Evolutionary conservation across 2,329 filamentous ascomycete genomes (phyloP).

Genomic region (Zymoseptoria tritici): DNA sequence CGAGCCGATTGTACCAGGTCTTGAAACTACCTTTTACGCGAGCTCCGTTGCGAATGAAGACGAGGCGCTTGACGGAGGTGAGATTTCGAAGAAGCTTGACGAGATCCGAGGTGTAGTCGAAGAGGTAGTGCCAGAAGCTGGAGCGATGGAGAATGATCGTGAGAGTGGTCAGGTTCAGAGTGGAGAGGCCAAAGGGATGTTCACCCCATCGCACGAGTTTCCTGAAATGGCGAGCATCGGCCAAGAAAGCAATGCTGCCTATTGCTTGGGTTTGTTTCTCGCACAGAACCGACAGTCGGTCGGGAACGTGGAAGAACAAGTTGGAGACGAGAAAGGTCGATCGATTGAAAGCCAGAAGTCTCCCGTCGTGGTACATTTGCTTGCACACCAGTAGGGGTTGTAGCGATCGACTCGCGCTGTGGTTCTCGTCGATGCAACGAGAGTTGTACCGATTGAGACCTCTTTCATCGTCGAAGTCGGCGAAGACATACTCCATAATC

Average conservation of each 20-base stretch:
- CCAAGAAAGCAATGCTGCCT: conserved; percentile 27
- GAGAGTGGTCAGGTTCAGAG: conserved; percentile 28
- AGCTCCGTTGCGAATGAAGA: conserved; percentile 30
- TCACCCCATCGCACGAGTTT: conserved; percentile 27
- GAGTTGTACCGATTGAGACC: conserved; percentile 11
- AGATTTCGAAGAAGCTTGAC: conserved; percentile 30
- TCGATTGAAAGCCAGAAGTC: conserved; percentile 28
- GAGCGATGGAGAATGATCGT: conserved; percentile 27
- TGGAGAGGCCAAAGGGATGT: conserved; percentile 27
- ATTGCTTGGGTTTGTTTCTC: conserved; percentile 26
- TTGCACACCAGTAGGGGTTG: conserved; percentile 32
- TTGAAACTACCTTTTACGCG: conserved; percentile 32
- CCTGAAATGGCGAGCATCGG: conserved; percentile 26
- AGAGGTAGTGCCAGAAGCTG: conserved; percentile 30
- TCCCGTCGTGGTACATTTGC: conserved; percentile 32
- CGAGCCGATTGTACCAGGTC: conserved; percentile 32
- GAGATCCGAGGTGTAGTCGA: conserved; percentile 28
- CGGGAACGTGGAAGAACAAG: conserved; percentile 27
- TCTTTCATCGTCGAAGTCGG: conserved; percentile 4
- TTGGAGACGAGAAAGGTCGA: conserved; percentile 32
- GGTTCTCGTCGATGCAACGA: conserved; percentile 22
- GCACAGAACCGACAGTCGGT: conserved; percentile 20
- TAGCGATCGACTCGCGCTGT: conserved; percentile 25
- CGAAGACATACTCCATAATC: conserved; percentile 29
- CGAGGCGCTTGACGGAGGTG: conserved; percentile 27